phyloP scores from a whole-genome alignment of 768 basidiomycete species.

The Mycena filopes region DNA sequence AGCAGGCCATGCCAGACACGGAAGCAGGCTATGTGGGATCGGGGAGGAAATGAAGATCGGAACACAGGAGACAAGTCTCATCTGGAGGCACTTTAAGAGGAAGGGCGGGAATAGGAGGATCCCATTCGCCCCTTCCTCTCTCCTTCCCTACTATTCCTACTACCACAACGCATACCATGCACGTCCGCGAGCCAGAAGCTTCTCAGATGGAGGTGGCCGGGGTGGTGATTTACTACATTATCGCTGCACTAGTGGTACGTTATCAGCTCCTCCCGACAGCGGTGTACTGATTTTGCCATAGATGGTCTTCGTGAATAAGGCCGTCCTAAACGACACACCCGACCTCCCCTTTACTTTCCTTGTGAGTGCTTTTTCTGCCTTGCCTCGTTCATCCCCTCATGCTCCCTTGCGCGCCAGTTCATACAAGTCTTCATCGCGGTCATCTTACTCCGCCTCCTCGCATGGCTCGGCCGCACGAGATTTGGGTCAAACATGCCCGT shows the following conservation, averaged over 20 bases:
- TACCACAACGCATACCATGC: conserved; percentile 14
- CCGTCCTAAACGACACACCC: conserved; percentile 58
- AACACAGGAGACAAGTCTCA: too few species aligned
- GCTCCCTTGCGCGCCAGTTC: conserved; percentile 43
- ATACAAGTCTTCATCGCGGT: conserved; percentile 59
- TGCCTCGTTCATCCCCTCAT: not conserved
- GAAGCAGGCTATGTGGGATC: too few species aligned
- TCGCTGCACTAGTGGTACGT: conserved; percentile 61
- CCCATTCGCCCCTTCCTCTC: not conserved
- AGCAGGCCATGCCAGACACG: too few species aligned
- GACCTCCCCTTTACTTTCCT: conserved; percentile 61
- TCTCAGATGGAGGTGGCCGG: conserved; percentile 50
- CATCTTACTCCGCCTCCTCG: conserved; percentile 53
- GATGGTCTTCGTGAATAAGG: conserved; percentile 53
- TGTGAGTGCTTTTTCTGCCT: conserved; percentile 26
- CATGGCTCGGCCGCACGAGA: conserved; percentile 39
- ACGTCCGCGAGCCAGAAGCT: conserved; percentile 29
- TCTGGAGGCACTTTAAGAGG: not conserved
- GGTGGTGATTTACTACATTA: conserved; percentile 66
- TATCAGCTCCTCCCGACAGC: not conserved
- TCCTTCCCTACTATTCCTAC: not conserved
- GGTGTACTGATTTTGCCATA: not conserved
- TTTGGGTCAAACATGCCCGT: not conserved
- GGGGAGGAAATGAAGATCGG: too few species aligned
- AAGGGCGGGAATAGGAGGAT: not conserved